Evolutionary conservation across 2,329 filamentous ascomycete species (phyloP), one percentile per base, ranked within the genome.

Genomic region (Fusarium tricinctum): DNA sequence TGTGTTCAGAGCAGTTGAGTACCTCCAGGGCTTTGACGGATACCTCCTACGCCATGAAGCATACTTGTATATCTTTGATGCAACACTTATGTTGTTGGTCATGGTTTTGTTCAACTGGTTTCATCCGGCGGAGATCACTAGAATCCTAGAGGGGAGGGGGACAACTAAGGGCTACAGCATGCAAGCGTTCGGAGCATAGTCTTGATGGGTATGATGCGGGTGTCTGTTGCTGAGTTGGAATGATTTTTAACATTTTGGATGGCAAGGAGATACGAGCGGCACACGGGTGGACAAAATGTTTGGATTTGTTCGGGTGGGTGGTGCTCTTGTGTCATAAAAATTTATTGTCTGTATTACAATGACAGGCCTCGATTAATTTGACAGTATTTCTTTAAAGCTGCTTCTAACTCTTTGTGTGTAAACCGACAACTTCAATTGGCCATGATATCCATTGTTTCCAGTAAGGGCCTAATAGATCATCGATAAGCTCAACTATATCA

Each of bases 21-120:
- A 82, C 54, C 69, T 74, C 0, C 72, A 77, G 39, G 79, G 79
- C 0, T 66, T 71, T 1, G 59, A 72, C 5, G 79, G 77, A 0
- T 78, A 74, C 3, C 35, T 80, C 1, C 61, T 79, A 3, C 50
- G 46, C 9, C 74, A 79, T 9, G 79, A 81, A 47, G 65, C 55
- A 1, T 76, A 72, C 7, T 46, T 80, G 5, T 81, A 80, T 14
- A 26, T 79, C 6, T 78, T 81, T 20, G 79, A 81, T 48, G 76
- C 78, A 0, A 10, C 71, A 1, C 63, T 78, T 13, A 81, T 81
- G 77, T 20, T 75, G 2, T 19, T 67, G 10, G 70, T 73, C 75
- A 87, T 81, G 32, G 79, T 85, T 0, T 79, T 84, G n/a, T 77
- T 82, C 9, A 80, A 81, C 73, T 82, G 76, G 17, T 78, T 49